phyloP scores from a whole-genome alignment of 805 yeast genomes.

The Wickerhamiella brachini region DNA sequence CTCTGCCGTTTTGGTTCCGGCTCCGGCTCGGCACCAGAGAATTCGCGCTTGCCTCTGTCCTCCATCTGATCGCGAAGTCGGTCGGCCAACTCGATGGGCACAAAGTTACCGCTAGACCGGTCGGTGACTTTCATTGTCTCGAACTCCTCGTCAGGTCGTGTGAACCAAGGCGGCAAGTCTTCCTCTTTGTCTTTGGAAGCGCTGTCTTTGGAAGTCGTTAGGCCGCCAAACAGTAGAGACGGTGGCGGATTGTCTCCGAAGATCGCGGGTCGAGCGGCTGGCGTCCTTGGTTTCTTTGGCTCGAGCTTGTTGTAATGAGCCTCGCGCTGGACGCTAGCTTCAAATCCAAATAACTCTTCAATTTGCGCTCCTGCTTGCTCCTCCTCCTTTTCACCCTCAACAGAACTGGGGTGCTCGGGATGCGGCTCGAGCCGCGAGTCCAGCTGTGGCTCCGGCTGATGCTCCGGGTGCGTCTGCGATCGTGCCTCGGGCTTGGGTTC shows the following conservation, averaged over 20 bases:
- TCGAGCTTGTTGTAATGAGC: background rate
- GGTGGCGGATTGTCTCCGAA: slow-evolving; percentile 1
- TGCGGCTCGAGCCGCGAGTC: background rate
- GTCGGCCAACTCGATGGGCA: background rate
- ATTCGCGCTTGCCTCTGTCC: background rate
- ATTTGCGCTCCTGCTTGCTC: background rate
- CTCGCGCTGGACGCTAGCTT: slow-evolving; percentile 17
- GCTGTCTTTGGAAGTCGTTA: slow-evolving; percentile 8
- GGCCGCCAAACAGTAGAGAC: slow-evolving; percentile 12
- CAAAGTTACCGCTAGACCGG: background rate
- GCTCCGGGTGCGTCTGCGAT: too few relatives aligned
- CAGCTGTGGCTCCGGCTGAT: too few relatives aligned
- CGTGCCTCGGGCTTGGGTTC: slow-evolving; percentile 5
- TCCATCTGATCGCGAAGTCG: background rate
- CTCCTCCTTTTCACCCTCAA: too few relatives aligned
- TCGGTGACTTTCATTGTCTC: slow-evolving; percentile 7
- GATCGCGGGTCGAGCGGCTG: background rate
- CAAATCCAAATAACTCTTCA: slow-evolving; percentile 15
- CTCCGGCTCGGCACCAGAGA: too few relatives aligned
- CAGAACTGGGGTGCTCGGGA: too few relatives aligned
- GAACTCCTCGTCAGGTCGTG: background rate
- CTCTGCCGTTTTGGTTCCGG: too few relatives aligned
- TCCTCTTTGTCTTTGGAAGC: background rate
- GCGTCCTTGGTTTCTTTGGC: background rate
- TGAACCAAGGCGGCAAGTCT: slow-evolving; percentile 11